These are phyloP conservation scores for Arabidopsis thaliana DNA, from an alignment of 345 rosid genomes.

Conservation along the genomic window TAIR10.1 NC_003070.9:22300001-22300500, in stretches of 20 bases:
- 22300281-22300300: not conserved
- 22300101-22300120: constrained; percentile 44
- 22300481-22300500: no score
- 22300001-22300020: constrained; percentile 69
- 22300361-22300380: not conserved
- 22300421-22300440: not conserved
- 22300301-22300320: not conserved
- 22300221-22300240: constrained; percentile 1
- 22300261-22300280: not conserved
- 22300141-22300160: not conserved
- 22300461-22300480: no score
- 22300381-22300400: not conserved
- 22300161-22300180: constrained; percentile 38
- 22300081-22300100: constrained; percentile 60
- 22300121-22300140: constrained; percentile 44
- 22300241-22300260: not conserved
- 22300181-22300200: constrained; percentile 40
- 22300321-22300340: not conserved
- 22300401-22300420: not conserved
- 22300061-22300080: constrained; percentile 59
- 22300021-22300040: constrained; percentile 64
- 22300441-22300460: not conserved
- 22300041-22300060: constrained; percentile 59
- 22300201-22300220: constrained; percentile 55
- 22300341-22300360: not conserved